Percentiles rank a stretch among this genome's conserved stretches.
Conservation (phyloP, 2,329 filamentous ascomycete species). For the Esteya vermicola region DNA sequence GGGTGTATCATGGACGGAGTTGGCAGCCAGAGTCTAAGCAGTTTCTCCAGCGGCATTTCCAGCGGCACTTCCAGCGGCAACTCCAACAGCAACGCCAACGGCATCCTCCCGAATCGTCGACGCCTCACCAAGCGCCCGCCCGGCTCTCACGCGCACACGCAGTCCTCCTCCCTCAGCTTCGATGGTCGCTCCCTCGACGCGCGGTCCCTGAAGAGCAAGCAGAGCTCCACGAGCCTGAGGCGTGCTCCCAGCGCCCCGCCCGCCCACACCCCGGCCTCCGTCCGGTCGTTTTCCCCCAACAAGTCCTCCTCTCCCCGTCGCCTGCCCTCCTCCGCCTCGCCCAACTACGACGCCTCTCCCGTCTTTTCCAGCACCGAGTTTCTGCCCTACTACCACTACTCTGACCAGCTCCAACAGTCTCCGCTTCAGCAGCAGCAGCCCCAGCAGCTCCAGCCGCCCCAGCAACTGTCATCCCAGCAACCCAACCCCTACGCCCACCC, state of each 20-base stretch:
- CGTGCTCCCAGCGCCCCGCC: conserved; percentile 46
- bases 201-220: conserved; percentile 45
- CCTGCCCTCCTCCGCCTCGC: conserved; percentile 19
- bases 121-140: conserved; percentile 49
- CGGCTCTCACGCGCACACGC: conserved; percentile 28
- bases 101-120: conserved; percentile 37
- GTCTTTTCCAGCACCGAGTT: conserved; percentile 30
- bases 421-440: conserved; percentile 3
- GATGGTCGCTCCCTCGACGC: conserved; percentile 38
- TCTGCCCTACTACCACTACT: conserved; percentile 19
- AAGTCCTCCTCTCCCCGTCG: conserved; percentile 35
- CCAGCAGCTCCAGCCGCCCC: neutral
- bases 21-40: conserved; percentile 20
- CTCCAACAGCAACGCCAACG: too few relatives aligned
- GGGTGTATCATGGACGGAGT: conserved; percentile 28
- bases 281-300: conserved; percentile 26
- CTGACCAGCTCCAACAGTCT: conserved; percentile 4
- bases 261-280: conserved; percentile 26
- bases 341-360: conserved; percentile 30
- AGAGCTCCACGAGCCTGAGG: conserved; percentile 48
- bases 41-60: too few relatives aligned
- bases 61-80: too few relatives aligned
- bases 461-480: conserved; percentile 11
- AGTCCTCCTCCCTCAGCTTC: conserved; percentile 34
- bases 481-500: conserved; percentile 8